Evolutionary conservation across 2,329 filamentous ascomycete genomes (phyloP).

Genomic region (Botryotinia narcissicola): DNA sequence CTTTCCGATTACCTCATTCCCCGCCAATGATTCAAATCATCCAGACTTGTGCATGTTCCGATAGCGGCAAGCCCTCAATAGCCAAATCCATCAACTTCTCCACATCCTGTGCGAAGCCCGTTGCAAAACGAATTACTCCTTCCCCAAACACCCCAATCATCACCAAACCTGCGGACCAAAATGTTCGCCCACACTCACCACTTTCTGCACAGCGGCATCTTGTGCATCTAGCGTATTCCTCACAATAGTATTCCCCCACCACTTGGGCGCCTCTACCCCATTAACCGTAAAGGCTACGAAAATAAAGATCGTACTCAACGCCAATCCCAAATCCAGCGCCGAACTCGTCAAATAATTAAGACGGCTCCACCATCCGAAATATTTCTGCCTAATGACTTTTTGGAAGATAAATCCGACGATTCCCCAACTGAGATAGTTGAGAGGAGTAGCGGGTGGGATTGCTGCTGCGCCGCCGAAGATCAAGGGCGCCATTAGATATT

Average conservation of each 20-base stretch:
- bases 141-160: not conserved
- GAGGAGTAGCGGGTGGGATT: conserved; percentile 66
- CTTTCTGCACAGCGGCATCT: not conserved
- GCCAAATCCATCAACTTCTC: not conserved
- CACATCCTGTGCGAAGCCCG: not conserved
- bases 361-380: conserved; percentile 71
- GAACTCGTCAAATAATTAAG: conserved; percentile 76
- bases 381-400: conserved; percentile 62
- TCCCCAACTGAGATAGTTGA: conserved; percentile 71
- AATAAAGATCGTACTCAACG: conserved; percentile 69
- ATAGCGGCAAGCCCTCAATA: too few species aligned
- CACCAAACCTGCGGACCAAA: conserved; percentile 2
- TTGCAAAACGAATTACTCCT: not conserved
- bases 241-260: not conserved
- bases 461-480: conserved; percentile 27
- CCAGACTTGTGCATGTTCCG: not conserved
- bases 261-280: conserved; percentile 42
- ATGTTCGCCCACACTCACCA: not conserved
- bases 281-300: conserved; percentile 59
- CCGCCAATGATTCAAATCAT: not conserved
- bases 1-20: too few species aligned
- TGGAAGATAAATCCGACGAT: conserved; percentile 66
- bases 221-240: not conserved
- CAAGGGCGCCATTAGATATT: conserved; percentile 38
- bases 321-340: conserved; percentile 66